phyloP scores from a whole-genome alignment of 106 monocot species.

The Dendrobium officinale region DNA sequence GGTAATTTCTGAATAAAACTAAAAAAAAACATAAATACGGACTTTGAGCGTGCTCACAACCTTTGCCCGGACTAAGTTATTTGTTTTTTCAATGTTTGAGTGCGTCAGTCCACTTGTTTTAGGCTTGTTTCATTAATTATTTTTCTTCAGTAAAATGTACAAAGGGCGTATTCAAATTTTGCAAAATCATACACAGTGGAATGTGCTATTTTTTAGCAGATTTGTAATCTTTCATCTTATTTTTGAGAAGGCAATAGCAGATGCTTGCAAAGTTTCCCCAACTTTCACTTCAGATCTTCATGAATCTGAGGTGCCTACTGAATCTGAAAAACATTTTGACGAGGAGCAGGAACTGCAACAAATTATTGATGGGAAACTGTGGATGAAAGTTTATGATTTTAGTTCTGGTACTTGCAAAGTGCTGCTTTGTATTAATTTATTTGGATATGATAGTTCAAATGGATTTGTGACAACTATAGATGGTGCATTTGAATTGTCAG shows the following conservation, averaged over 20 bases:
- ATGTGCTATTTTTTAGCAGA: background rate
- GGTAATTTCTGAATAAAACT: background rate
- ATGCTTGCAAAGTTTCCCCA: conserved; percentile 61
- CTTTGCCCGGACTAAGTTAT: background rate
- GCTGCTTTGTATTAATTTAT: background rate
- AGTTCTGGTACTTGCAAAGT: conserved; percentile 25
- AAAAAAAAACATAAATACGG: background rate
- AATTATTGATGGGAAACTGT: conserved; percentile 79
- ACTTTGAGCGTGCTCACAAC: background rate
- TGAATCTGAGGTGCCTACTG: conserved; percentile 56
- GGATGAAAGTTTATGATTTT: conserved; percentile 84
- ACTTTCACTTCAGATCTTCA: conserved; percentile 34
- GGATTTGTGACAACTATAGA: background rate
- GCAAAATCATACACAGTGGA: background rate
- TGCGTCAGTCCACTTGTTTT: background rate
- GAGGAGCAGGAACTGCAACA: conserved; percentile 90
- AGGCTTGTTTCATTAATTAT: background rate
- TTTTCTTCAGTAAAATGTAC: background rate
- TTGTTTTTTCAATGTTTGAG: background rate
- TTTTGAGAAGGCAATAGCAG: conserved; percentile 73
- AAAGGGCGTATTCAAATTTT: background rate
- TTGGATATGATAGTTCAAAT: background rate
- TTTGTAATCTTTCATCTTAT: conserved; percentile 10
- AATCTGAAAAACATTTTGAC: conserved; percentile 49
- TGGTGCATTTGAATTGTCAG: conserved; percentile 26